Base-by-base conservation (phyloP, 2,329 filamentous ascomycete genomes). In the Coleophoma crateriformis region DNA sequence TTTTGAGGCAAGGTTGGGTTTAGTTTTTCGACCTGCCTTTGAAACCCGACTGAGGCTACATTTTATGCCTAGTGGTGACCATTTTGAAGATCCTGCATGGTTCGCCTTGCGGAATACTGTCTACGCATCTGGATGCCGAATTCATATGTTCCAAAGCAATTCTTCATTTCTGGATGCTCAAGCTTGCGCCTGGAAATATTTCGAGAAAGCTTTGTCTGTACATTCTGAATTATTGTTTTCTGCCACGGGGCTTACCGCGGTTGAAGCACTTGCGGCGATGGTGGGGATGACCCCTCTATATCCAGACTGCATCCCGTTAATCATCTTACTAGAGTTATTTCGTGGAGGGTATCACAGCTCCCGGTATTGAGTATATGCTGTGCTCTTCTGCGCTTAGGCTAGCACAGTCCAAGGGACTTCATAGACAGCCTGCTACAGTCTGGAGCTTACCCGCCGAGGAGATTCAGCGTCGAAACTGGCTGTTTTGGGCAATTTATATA, bases 401-500 rank as follows among this genome's bases (percentile, higher is more conserved):
- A 13, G 47, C 47, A 34, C 47, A 49, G 33, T 49, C 47, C 13
- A 49, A 49, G 33, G 47, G 47, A 14, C 33, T 49, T 15, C 47
- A 49, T 43, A 20, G 47, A 7, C 39, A 49, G 39, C 38, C 47
- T 35, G 14, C 46, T 7, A 19, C 27, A 22, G 11, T 43, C 8
- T 49, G 47, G 39, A 49, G 45, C 20, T 27, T 49, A 42, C 33
- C 46, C 4, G 17, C 17, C 12, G 46, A 49, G 34, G 50, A 58
- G 22, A 34, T 48, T 14, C 17, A 45, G 27, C 46, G 52, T 15
- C 49, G 55, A 19, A 55, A 50, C 13, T 57, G 53, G 50, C 27
- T 57, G 4, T 58, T 54, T 41, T 58, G 56, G 56, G 41, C 46
- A 2, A 38, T 58, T 7, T 58, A 58, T 19, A 27, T 38, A n/a